Evolutionary conservation across 305 asterid genomes (phyloP).

Genomic region (Plantago coronopus): DNA sequence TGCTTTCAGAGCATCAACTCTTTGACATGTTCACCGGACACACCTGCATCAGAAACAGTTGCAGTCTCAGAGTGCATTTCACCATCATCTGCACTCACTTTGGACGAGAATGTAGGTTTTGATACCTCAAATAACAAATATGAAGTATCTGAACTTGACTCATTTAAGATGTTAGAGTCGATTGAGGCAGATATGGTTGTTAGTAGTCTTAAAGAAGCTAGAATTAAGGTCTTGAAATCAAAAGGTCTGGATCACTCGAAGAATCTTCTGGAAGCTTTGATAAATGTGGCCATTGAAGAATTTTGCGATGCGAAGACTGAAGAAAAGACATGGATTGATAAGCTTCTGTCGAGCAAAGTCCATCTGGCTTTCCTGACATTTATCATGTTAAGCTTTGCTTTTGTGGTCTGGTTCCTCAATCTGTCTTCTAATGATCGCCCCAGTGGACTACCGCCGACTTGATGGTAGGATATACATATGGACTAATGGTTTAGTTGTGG

Average conservation of each 20-base stretch:
- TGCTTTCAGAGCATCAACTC: slow-evolving; percentile 34
- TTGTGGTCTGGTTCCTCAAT: slow-evolving; percentile 25
- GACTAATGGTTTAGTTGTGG: too few relatives aligned
- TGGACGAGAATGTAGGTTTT: slow-evolving; percentile 19
- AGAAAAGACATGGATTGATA: slow-evolving; percentile 37
- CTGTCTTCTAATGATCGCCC: slow-evolving; percentile 16
- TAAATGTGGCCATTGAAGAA: slow-evolving; percentile 39
- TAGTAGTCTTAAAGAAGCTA: slow-evolving; percentile 50
- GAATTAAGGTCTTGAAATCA: slow-evolving; percentile 40
- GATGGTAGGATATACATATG: slow-evolving; percentile 6
- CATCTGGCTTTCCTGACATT: slow-evolving; percentile 30
- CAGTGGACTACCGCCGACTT: slow-evolving; percentile 34
- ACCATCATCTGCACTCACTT: slow-evolving; percentile 31
- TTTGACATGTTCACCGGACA: slow-evolving; percentile 27
- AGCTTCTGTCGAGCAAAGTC: slow-evolving; percentile 31
- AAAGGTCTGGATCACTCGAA: slow-evolving; percentile 37
- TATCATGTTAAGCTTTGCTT: slow-evolving; percentile 32
- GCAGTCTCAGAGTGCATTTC: slow-evolving; percentile 34
- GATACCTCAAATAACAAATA: slow-evolving; percentile 15
- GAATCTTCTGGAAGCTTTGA: slow-evolving; percentile 50
- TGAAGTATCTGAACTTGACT: slow-evolving; percentile 22
- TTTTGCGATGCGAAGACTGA: slow-evolving; percentile 34
- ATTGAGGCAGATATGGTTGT: slow-evolving; percentile 47
- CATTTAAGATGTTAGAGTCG: slow-evolving; percentile 21
- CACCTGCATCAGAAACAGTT: slow-evolving; percentile 29